These are phyloP conservation scores for Bruguiera parviflora DNA, from an alignment of 345 rosid species.

Conservation along the genomic window DNA sequence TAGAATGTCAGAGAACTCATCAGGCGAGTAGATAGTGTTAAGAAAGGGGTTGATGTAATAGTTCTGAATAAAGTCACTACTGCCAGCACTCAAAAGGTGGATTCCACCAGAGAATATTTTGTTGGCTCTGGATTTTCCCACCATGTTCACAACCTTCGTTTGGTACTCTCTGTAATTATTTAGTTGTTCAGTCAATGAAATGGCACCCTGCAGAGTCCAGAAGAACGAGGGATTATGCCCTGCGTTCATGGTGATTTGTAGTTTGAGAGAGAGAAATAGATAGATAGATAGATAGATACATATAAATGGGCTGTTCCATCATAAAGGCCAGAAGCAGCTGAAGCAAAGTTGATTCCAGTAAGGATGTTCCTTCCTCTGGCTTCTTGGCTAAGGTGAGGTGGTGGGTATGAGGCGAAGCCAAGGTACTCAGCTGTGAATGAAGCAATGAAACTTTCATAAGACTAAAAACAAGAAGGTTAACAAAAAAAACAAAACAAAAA, in stretches of 20 bases:
- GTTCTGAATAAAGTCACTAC: slow-evolving; percentile 89
- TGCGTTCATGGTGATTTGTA: neutral
- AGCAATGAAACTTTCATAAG: slow-evolving; percentile 12
- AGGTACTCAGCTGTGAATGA: slow-evolving; percentile 65
- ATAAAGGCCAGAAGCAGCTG: slow-evolving; percentile 74
- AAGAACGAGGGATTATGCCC: slow-evolving; percentile 4
- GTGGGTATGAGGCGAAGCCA: slow-evolving; percentile 76
- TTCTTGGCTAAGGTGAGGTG: slow-evolving; percentile 72
- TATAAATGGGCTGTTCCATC: slow-evolving; percentile 68
- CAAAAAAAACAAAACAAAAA: slow-evolving; percentile 4
- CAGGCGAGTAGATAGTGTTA: slow-evolving; percentile 46
- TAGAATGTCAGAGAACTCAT: slow-evolving; percentile 61
- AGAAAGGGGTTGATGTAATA: slow-evolving; percentile 72
- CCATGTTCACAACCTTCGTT: slow-evolving; percentile 47
- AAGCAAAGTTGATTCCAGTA: slow-evolving; percentile 84
- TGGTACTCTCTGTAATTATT: slow-evolving; percentile 72
- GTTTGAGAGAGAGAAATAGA: neutral
- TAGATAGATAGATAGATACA: slow-evolving; percentile 40
- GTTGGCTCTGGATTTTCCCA: slow-evolving; percentile 49
- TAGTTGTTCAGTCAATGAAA: slow-evolving; percentile 70
- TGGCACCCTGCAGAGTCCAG: slow-evolving; percentile 44
- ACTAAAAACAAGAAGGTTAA: neutral
- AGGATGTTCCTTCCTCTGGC: slow-evolving; percentile 51
- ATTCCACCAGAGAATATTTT: slow-evolving; percentile 53
- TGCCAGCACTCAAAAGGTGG: slow-evolving; percentile 83